Percentiles rank a stretch among this genome's conserved stretches.
These are phyloP conservation scores for Pyrus pyrifolia DNA, from an alignment of 306 rosid genomes.

Conservation along the genomic window DNA sequence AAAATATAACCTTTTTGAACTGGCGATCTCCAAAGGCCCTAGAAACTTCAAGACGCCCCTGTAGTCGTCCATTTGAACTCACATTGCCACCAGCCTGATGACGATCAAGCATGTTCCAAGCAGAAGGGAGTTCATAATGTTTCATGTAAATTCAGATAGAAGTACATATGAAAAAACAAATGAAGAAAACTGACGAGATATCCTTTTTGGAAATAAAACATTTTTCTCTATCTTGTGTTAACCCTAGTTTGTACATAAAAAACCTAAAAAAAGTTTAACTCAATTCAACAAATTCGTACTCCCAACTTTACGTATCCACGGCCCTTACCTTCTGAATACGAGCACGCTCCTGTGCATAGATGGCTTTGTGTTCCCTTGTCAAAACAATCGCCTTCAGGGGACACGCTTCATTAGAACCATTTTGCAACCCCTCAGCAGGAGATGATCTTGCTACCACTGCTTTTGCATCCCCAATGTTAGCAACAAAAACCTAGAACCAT, in stretches of 20 bases:
- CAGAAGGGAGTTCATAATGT: background rate
- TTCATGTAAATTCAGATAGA: background rate
- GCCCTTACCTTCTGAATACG: conserved; percentile 77
- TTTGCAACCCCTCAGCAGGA: conserved; percentile 32
- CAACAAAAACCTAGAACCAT: conserved; percentile 60
- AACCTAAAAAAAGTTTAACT: background rate
- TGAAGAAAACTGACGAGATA: background rate
- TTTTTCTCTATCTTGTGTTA: background rate
- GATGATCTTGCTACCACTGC: conserved; percentile 79
- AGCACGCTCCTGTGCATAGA: conserved; percentile 77
- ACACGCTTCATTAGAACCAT: conserved; percentile 35
- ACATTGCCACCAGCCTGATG: conserved; percentile 82
- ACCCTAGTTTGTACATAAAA: background rate
- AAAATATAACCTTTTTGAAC: conserved; percentile 62
- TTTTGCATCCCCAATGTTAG: conserved; percentile 86
- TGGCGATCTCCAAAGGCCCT: conserved; percentile 88
- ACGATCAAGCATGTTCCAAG: conserved; percentile 7
- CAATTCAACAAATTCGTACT: background rate
- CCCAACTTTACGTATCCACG: conserved; percentile 6
- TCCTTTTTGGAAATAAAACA: background rate
- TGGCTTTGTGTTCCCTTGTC: conserved; percentile 88
- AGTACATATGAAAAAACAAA: background rate
- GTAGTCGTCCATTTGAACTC: conserved; percentile 77
- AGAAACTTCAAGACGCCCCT: conserved; percentile 88
- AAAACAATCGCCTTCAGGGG: conserved; percentile 75